Base-by-base conservation (phyloP, 495 filamentous ascomycete species). In the Neurospora sublineolata region DNA sequence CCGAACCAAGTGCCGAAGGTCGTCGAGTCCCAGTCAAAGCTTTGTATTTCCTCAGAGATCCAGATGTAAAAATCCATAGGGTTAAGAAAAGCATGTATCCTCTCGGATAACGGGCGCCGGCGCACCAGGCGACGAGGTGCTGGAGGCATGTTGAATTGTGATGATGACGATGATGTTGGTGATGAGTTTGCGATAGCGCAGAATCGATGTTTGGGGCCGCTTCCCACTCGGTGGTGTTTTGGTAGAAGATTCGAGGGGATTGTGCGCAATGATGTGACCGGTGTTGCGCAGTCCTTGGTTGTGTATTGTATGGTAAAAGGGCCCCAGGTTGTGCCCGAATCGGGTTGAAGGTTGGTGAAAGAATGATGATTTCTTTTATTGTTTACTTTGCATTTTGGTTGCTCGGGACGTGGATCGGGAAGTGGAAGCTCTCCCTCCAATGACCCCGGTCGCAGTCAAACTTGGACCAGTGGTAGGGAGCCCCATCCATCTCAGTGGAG, bases 11-110 rank as follows among this genome's bases (percentile, higher is more conserved):
- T 85, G 16, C 92, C 91, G 82, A 92, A 90, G 23, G 86, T 81
- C 73, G 93, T 91, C 72, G 94, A 91, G 75, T 97, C 91, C 92
- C 93, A 97, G 69, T 96, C 92, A 74, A 90, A 87, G 1, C 91
- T 90, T 77, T 97, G 93, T 72, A 97, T 85, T 80, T 94, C 91
- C 76, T 97, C 94, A 1, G 92, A 96, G 3, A 97, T 80, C 89
- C 91, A 94, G 27, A 98, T 86, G 41, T 95, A 83, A 78, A 93
- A 91, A 81, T 99, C 95, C 79, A 91, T 86, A 30, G 93, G 94
- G 76, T 98, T 93, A 39, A 99, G 83, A 79, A 89, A 89, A 67
- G 89, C 84, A 76, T 87, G 87, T 75, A 98, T 85, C 73, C 94
- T 90, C 83, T 97, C 89, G 3, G 79, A 72, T 76, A 97, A 84